Evolutionary conservation across 1,284 basidiomycete species (phyloP).

Genomic region (Pterulicium gracile): DNA sequence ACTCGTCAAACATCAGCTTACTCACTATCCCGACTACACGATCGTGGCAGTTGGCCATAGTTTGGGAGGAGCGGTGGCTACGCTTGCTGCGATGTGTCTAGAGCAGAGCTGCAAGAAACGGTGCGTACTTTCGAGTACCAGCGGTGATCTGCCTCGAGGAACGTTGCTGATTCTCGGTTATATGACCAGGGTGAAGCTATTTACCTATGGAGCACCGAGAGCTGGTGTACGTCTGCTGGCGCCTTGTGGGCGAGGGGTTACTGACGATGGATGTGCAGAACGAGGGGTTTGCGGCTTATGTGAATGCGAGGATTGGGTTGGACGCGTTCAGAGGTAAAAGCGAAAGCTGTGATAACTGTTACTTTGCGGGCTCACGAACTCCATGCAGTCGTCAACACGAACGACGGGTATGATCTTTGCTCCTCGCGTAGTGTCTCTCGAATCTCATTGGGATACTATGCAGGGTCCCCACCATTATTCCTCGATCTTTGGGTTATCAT

Average conservation of each 20-base stretch:
- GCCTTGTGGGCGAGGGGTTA: neutral
- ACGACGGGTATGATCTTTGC: constrained; percentile 19
- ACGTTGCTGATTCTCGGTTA: too few species aligned
- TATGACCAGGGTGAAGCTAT: constrained; percentile 26
- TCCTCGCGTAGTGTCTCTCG: constrained; percentile 2
- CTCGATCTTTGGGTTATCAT: constrained; percentile 27
- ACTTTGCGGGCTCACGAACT: neutral
- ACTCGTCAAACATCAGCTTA: constrained; percentile 16
- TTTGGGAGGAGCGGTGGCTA: constrained; percentile 34
- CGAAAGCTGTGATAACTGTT: too few species aligned
- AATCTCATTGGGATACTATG: neutral
- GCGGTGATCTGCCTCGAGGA: constrained; percentile 13
- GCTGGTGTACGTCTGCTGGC: constrained; percentile 12
- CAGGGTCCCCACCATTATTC: constrained; percentile 36
- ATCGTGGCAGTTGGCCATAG: constrained; percentile 38
- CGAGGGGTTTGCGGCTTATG: constrained; percentile 27
- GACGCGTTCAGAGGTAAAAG: constrained; percentile 22
- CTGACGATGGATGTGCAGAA: constrained; percentile 22
- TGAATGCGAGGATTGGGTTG: constrained; percentile 27
- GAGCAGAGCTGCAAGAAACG: constrained; percentile 26
- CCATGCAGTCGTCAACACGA: constrained; percentile 15
- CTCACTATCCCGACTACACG: constrained; percentile 21
- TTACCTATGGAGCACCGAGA: constrained; percentile 38
- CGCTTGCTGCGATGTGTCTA: constrained; percentile 30
- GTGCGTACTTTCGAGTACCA: constrained; percentile 15